A percentile compares a stretch with the other conserved stretches of the same genome.
Evolutionary conservation across 768 basidiomycete species (phyloP).

Genomic region (Cubamyces lactineus): DNA sequence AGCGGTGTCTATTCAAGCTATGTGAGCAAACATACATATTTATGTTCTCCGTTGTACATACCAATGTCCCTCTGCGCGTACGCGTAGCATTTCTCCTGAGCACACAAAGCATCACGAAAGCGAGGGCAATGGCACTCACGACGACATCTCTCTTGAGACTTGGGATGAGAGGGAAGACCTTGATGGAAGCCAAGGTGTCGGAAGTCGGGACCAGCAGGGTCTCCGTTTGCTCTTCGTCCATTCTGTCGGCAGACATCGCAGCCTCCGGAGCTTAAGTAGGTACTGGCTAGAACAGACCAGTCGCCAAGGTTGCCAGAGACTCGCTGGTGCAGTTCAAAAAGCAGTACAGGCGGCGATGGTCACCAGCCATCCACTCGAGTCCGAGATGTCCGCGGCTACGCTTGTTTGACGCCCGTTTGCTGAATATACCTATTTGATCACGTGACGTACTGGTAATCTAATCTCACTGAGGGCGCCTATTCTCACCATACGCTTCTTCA

Average conservation of each 20-base stretch:
- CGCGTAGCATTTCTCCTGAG: not conserved
- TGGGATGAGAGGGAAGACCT: conserved; percentile 82
- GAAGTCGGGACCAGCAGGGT: conserved; percentile 56
- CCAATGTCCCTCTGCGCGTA: conserved; percentile 35
- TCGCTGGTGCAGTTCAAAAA: not conserved
- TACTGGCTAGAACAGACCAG: too few species aligned
- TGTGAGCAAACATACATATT: not conserved
- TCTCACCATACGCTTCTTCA: not conserved
- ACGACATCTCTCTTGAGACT: conserved; percentile 69
- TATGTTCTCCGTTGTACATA: not conserved
- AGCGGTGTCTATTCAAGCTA: conserved; percentile 55
- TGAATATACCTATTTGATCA: not conserved
- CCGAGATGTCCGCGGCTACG: not conserved
- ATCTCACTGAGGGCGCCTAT: not conserved
- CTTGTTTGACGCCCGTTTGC: not conserved
- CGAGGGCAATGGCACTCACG: conserved; percentile 47
- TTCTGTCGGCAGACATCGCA: not conserved
- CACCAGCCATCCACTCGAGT: not conserved
- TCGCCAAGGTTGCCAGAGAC: too few species aligned
- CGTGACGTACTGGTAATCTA: not conserved
- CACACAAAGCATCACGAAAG: not conserved
- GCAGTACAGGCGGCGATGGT: conserved; percentile 1
- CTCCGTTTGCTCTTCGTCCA: conserved; percentile 31
- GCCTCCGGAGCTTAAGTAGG: not conserved
- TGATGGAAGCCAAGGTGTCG: conserved; percentile 61